phyloP scores from a whole-genome alignment of 1,284 basidiomycete species.

The Irpex sp. region DNA sequence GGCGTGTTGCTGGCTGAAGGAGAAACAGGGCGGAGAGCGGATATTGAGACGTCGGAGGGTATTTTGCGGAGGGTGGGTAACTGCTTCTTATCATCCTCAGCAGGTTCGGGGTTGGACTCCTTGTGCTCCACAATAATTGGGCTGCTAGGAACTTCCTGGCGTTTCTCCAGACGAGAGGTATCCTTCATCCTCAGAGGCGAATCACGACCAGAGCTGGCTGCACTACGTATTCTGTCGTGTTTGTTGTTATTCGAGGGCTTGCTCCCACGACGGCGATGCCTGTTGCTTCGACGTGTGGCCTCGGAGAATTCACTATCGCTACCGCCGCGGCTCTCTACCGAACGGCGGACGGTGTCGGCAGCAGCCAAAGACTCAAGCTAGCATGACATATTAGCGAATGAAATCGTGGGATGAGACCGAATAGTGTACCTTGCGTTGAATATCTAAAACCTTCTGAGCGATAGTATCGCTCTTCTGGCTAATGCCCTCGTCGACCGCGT shows the following conservation, averaged over 20 bases:
- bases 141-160: background rate
- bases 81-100: slow-evolving; percentile 15
- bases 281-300: slow-evolving; percentile 14
- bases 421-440: slow-evolving; percentile 70
- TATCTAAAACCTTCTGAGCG: slow-evolving; percentile 77
- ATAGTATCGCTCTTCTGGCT: slow-evolving; percentile 79
- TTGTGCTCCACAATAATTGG: background rate
- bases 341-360: slow-evolving; percentile 46
- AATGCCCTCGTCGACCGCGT: slow-evolving; percentile 79
- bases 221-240: slow-evolving; percentile 16
- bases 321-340: slow-evolving; percentile 34
- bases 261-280: slow-evolving; percentile 18
- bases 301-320: slow-evolving; percentile 47
- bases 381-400: background rate
- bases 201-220: slow-evolving; percentile 1
- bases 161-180: background rate
- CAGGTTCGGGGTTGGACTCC: background rate
- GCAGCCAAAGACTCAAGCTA: slow-evolving; percentile 72
- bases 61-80: slow-evolving; percentile 31
- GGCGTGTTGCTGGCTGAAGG: slow-evolving; percentile 27
- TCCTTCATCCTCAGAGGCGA: background rate
- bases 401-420: slow-evolving; percentile 1
- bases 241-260: slow-evolving; percentile 18
- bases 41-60: slow-evolving; percentile 24
- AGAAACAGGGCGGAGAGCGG: slow-evolving; percentile 28